Percentiles rank a stretch among this genome's conserved stretches.
These are phyloP conservation scores for Ilex aquifolium DNA, from an alignment of 257 asterid genomes.

Conservation along the genomic window DNA sequence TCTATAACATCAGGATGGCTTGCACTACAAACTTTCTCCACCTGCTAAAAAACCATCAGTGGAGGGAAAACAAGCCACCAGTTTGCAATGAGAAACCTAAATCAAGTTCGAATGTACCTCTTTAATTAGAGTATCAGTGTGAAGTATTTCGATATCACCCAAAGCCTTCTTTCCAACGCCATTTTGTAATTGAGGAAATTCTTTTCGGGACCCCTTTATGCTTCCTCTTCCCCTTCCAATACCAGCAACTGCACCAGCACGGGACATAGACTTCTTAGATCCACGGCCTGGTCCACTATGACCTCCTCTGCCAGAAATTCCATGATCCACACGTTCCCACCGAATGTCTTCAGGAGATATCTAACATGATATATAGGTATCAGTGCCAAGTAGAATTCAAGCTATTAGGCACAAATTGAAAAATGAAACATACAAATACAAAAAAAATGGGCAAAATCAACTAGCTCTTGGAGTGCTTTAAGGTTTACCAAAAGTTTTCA, in stretches of 20 bases:
- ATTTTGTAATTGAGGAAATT: conserved; percentile 43
- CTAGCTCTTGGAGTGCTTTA: no score
- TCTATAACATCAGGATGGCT: conserved; percentile 51
- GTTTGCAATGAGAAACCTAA: neutral
- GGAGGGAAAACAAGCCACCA: neutral
- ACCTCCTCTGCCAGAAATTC: conserved; percentile 37
- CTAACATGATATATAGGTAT: conserved; percentile 21
- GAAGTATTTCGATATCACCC: conserved; percentile 52
- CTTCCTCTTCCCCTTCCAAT: conserved; percentile 56
- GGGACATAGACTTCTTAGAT: conserved; percentile 29
- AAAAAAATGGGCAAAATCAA: no score
- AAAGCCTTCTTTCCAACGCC: conserved; percentile 50
- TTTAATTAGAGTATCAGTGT: conserved; percentile 56
- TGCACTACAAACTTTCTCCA: conserved; percentile 55
- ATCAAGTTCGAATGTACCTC: conserved; percentile 34
- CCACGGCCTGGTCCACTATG: conserved; percentile 39
- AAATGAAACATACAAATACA: no score
- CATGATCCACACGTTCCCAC: conserved; percentile 57
- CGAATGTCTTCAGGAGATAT: conserved; percentile 51
- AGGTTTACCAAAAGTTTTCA: no score
- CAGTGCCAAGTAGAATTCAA: no score
- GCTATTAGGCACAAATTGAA: no score
- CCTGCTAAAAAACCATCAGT: conserved; percentile 23
- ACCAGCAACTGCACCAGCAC: conserved; percentile 34
- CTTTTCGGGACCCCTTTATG: conserved; percentile 36